Evolutionary conservation across 805 yeast genomes (phyloP).

Genomic region (Peterozyma toletana): DNA sequence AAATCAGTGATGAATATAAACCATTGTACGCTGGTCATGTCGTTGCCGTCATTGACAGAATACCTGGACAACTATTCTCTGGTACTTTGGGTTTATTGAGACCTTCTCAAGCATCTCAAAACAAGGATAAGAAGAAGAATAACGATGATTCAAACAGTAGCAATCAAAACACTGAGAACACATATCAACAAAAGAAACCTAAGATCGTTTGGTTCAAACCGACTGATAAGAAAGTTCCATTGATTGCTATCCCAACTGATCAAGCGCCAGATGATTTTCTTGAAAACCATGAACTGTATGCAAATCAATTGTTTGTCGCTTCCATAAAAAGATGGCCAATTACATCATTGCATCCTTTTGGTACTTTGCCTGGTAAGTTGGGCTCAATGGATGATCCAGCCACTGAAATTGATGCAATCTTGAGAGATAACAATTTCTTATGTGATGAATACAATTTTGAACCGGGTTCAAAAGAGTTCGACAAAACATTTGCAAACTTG

Average conservation of each 20-base stretch:
- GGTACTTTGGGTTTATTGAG: slow-evolving; percentile 91
- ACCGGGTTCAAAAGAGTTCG: slow-evolving; percentile 14
- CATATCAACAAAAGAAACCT: slow-evolving; percentile 46
- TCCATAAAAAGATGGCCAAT: slow-evolving; percentile 99
- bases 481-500: slow-evolving; percentile 25
- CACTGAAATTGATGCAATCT: slow-evolving; percentile 81
- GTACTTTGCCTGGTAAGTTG: slow-evolving; percentile 80
- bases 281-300: slow-evolving; percentile 80
- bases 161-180: slow-evolving; percentile 17
- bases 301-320: slow-evolving; percentile 82
- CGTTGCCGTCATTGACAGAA: slow-evolving; percentile 95
- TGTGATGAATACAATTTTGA: slow-evolving; percentile 72
- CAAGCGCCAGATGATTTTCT: slow-evolving; percentile 96
- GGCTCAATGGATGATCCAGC: slow-evolving; percentile 73
- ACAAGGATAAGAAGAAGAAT: slow-evolving; percentile 46
- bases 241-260: slow-evolving; percentile 97
- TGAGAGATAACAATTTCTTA: slow-evolving; percentile 79
- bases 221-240: slow-evolving; percentile 94
- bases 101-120: slow-evolving; percentile 90
- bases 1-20: slow-evolving; percentile 83
- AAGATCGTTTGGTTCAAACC: slow-evolving; percentile 99
- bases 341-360: slow-evolving; percentile 96
- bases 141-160: slow-evolving; percentile 21
- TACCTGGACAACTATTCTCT: slow-evolving; percentile 92
- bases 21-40: slow-evolving; percentile 98